Evolutionary conservation across 148 eudicot species (phyloP).

Genomic region (Rhododendron ferrugineum): DNA sequence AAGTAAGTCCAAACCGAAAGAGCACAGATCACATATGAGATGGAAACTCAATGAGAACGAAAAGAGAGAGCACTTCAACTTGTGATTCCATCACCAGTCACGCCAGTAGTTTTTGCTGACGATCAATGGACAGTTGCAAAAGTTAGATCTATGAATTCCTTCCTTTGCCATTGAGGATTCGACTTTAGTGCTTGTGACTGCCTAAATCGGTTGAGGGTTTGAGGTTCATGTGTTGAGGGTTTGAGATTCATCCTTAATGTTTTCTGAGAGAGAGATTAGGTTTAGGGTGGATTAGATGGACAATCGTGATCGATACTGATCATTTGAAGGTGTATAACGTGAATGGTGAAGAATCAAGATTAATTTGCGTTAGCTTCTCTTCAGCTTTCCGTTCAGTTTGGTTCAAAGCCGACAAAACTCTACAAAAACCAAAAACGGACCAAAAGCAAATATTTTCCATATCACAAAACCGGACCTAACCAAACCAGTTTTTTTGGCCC

Average conservation of each 20-base stretch:
- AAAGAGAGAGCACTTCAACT: not conserved
- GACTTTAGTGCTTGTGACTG: not conserved
- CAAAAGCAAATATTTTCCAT: not conserved
- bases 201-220: not conserved
- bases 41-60: not conserved
- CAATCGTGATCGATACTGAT: not conserved
- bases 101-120: not conserved
- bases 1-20: not conserved
- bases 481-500: not conserved
- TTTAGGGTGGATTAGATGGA: too few relatives aligned
- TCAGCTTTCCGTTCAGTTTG: too few relatives aligned
- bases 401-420: too few relatives aligned
- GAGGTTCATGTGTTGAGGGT: not conserved
- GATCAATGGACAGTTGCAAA: not conserved
- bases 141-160: not conserved
- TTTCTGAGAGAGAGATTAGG: not conserved
- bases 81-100: not conserved
- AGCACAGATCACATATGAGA: not conserved
- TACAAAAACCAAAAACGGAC: too few relatives aligned
- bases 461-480: not conserved
- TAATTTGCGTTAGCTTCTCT: too few relatives aligned
- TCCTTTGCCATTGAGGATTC: not conserved
- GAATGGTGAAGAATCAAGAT: too few relatives aligned
- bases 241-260: too few relatives aligned
- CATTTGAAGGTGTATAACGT: too few relatives aligned